Evolutionary conservation across 192 early-diverging fungal species (phyloP), one percentile per base, ranked within the genome.

Genomic region (Gaertneriomyces semiglobifer): DNA sequence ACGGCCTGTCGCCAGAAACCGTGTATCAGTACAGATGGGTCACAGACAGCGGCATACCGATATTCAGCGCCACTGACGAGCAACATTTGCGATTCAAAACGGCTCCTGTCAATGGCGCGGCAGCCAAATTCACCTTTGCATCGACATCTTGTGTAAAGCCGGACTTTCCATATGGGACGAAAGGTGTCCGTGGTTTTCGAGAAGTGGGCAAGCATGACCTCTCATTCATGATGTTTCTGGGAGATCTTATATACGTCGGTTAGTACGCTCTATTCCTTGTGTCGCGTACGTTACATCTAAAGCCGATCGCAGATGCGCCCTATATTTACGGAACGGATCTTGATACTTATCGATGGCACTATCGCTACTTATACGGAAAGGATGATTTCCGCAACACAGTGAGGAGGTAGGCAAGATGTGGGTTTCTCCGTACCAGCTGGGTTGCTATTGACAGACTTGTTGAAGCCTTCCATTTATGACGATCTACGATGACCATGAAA

Each of bases 401-500:
- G 55, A 51, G 62, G 4, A 60, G 58, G 66, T 68, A 61, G 42
- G 44, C 18, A 55, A 56, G 39, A 14, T 52, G n/a, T 18, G n/a
- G 50, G n/a, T 0, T 33, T 2, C 25, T 33, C 25, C 25, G 2
- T 33, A 33, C 25, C 25, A 1, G 25, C 25, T 33, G 25, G 20
- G 50, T 6, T n/a, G 50, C 50, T 6, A 52, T 18, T 52, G 50
- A 5, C 50, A 4, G n/a, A 52, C 20, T 52, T n/a, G 50, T 20
- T 18, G 12, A 57, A 62, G 68, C 53, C 12, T 64, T 1, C 69
- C 69, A 5, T 56, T 71, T 44, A 51, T 71, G 16, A 71, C 62
- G 20, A 71, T 71, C 44, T 71, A 71, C 69, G 69, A 71, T 47
- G 69, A 71, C 45, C 69, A 71, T 43, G 69, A 71, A 58, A 53